These are phyloP conservation scores for Aspergillus pseudonomiae DNA, from an alignment of 2,329 filamentous ascomycete species.

Conservation along the genomic window DNA sequence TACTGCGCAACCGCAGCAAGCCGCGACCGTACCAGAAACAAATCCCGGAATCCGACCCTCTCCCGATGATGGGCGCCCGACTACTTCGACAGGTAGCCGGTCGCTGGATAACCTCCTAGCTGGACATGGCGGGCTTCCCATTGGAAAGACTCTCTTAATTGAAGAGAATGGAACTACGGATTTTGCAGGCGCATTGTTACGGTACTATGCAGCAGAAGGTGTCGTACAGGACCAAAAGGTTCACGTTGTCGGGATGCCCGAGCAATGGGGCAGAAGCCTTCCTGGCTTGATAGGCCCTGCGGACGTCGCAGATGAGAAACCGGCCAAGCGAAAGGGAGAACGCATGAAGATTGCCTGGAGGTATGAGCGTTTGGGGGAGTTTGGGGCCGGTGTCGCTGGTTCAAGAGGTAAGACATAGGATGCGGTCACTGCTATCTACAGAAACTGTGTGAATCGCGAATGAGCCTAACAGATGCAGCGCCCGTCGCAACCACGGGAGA, in stretches of 20 bases:
- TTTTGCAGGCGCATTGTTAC: constrained; percentile 79
- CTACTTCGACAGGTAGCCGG: constrained; percentile 86
- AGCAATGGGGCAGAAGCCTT: constrained; percentile 80
- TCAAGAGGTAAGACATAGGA: constrained; percentile 60
- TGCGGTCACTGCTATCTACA: neutral
- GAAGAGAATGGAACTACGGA: constrained; percentile 93
- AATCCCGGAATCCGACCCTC: constrained; percentile 73
- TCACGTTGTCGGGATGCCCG: constrained; percentile 78
- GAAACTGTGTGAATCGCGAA: neutral
- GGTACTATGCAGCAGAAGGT: constrained; percentile 92
- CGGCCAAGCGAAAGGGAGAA: constrained; percentile 55
- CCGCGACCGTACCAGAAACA: constrained; percentile 32
- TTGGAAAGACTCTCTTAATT: constrained; percentile 79
- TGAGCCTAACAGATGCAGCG: constrained; percentile 29
- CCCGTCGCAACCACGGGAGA: constrained; percentile 30
- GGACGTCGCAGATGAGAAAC: constrained; percentile 49
- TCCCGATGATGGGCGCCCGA: constrained; percentile 81
- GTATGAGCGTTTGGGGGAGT: constrained; percentile 82
- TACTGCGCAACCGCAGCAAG: constrained; percentile 28
- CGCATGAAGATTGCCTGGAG: constrained; percentile 99
- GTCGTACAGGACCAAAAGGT: constrained; percentile 87
- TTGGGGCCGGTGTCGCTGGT: constrained; percentile 57
- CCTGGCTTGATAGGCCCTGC: constrained; percentile 68
- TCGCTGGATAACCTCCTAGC: constrained; percentile 84
- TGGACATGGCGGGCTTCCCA: constrained; percentile 79